These are phyloP conservation scores for Priceomyces melissophilus DNA, from an alignment of 805 yeast species.

Conservation along the genomic window DNA sequence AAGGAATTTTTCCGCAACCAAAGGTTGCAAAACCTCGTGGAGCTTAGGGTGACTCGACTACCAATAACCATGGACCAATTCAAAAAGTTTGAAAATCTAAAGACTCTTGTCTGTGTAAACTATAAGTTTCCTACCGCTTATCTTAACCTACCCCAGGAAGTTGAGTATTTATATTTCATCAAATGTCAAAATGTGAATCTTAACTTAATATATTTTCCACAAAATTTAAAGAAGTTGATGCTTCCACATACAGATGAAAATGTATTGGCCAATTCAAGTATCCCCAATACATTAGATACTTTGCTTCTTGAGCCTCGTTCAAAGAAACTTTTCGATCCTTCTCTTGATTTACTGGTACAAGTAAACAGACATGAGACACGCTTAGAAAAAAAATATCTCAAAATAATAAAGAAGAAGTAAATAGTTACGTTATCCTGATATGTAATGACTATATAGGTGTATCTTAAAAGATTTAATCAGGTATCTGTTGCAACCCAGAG, in stretches of 20 bases:
- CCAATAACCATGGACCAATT: neutral
- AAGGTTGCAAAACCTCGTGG: neutral
- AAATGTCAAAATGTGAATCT: conserved; percentile 1
- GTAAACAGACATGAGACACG: neutral
- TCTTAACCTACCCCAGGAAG: neutral
- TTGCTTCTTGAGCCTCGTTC: neutral
- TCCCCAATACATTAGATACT: conserved; percentile 1
- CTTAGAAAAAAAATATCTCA: conserved; percentile 1
- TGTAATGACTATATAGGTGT: neutral
- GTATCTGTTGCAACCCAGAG: conserved; percentile 1
- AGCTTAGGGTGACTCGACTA: conserved; percentile 1
- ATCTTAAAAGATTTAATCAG: neutral
- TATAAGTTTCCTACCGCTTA: conserved; percentile 1
- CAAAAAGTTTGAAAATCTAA: neutral
- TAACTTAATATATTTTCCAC: conserved; percentile 2
- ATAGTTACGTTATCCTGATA: too few species aligned
- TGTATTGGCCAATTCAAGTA: neutral
- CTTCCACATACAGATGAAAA: conserved; percentile 1
- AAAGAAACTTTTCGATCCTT: too few species aligned
- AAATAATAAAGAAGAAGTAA: neutral
- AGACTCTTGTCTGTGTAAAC: neutral
- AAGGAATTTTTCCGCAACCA: neutral
- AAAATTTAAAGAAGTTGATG: conserved; percentile 1
- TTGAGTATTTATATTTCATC: neutral
- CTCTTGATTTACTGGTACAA: neutral